Evolutionary conservation across 2,329 filamentous ascomycete genomes (phyloP).

Genomic region (Colletotrichum spaethianum): DNA sequence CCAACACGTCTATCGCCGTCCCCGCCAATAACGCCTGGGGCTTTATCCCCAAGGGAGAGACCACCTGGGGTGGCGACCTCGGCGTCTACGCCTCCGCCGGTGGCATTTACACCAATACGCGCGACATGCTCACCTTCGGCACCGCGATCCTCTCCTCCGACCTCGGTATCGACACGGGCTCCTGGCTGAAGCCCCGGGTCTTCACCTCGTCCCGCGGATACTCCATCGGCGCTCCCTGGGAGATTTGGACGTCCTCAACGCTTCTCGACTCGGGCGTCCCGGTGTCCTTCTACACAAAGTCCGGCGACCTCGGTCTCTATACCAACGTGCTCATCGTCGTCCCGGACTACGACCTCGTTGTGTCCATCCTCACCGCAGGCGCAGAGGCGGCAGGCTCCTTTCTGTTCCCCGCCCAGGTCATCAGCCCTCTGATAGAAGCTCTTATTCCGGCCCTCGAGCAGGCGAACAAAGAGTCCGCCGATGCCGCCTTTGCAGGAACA

Average conservation of each 20-base stretch:
- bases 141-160: conserved; percentile 58
- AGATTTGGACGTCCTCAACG: conserved; percentile 50
- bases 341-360: conserved; percentile 51
- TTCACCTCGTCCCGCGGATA: conserved; percentile 55
- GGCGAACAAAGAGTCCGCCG: conserved; percentile 56
- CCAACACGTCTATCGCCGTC: conserved; percentile 54
- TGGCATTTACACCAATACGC: conserved; percentile 59
- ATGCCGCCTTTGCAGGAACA: conserved; percentile 51
- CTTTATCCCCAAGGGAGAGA: conserved; percentile 55
- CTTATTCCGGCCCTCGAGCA: conserved; percentile 60
- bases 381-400: conserved; percentile 45
- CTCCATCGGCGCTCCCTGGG: conserved; percentile 54
- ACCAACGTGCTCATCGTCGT: conserved; percentile 53
- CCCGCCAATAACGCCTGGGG: conserved; percentile 49
- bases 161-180: conserved; percentile 56
- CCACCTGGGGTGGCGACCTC: conserved; percentile 52
- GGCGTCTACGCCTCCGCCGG: conserved; percentile 55
- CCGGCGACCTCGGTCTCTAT: conserved; percentile 50
- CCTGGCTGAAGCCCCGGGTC: conserved; percentile 62
- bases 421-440: conserved; percentile 48
- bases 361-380: conserved; percentile 57
- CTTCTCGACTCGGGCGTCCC: conserved; percentile 48
- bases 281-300: conserved; percentile 53
- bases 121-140: conserved; percentile 59
- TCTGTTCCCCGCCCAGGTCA: conserved; percentile 42